phyloP scores from a whole-genome alignment of 1,284 basidiomycete species.

The Fomitopsis pinicola region DNA sequence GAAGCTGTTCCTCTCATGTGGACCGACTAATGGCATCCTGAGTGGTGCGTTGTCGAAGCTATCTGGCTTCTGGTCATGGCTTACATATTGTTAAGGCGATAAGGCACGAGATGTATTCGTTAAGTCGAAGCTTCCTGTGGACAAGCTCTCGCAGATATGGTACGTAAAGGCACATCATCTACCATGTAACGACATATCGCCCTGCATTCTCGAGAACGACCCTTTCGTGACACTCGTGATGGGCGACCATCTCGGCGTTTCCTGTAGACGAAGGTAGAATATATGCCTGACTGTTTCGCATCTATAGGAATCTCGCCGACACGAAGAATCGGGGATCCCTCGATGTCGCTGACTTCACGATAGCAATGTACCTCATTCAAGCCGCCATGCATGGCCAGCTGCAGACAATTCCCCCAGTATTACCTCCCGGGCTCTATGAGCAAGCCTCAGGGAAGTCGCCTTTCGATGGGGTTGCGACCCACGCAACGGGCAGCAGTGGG shows the following conservation, averaged over 20 bases:
- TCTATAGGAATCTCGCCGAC: conserved; percentile 84
- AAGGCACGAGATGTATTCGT: conserved; percentile 92
- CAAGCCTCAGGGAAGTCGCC: conserved; percentile 54
- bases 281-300: not conserved
- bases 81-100: conserved; percentile 50
- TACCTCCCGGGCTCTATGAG: conserved; percentile 93
- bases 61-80: conserved; percentile 1
- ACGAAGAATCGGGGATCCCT: conserved; percentile 89
- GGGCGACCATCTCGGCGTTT: not conserved
- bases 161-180: conserved; percentile 30
- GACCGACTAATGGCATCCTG: conserved; percentile 74
- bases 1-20: conserved; percentile 71
- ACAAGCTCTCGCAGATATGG: conserved; percentile 95
- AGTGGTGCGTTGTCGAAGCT: conserved; percentile 41
- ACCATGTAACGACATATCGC: too few species aligned
- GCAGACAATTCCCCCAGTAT: conserved; percentile 66
- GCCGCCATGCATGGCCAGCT: conserved; percentile 82
- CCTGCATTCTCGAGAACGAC: too few species aligned
- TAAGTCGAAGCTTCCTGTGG: conserved; percentile 87
- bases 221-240: too few species aligned
- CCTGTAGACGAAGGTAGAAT: not conserved
- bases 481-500: conserved; percentile 57
- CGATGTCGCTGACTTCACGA: conserved; percentile 90
- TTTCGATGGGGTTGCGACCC: conserved; percentile 40
- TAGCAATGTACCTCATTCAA: conserved; percentile 97